Evolutionary conservation across 2,329 filamentous ascomycete genomes (phyloP).

Genomic region (Bipolaris sorokiniana): DNA sequence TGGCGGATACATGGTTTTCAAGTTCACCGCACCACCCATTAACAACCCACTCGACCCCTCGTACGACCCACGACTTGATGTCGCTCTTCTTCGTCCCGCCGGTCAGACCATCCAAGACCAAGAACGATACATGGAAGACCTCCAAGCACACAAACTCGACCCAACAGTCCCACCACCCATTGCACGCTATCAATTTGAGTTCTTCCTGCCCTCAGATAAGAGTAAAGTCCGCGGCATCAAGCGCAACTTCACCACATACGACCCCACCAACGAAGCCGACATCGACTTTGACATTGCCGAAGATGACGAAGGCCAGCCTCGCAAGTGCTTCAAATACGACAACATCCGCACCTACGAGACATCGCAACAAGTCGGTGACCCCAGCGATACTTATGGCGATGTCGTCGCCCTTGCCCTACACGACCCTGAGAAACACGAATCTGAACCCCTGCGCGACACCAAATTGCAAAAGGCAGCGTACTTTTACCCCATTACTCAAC

Average conservation of each 20-base stretch:
- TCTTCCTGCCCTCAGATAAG: conserved; percentile 61
- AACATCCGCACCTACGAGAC: conserved; percentile 67
- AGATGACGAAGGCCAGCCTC: conserved; percentile 53
- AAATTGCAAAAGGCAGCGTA: conserved; percentile 62
- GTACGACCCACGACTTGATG: conserved; percentile 66
- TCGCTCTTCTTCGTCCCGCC: conserved; percentile 62
- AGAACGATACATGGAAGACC: conserved; percentile 57
- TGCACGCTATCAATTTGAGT: conserved; percentile 64
- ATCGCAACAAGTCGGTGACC: conserved; percentile 58
- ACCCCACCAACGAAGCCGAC: conserved; percentile 57
- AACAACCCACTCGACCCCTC: conserved; percentile 52
- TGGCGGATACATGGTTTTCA: conserved; percentile 65
- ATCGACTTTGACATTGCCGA: conserved; percentile 42
- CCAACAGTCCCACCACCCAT: conserved; percentile 59
- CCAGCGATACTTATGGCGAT: conserved; percentile 61
- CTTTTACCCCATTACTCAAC: conserved; percentile 66
- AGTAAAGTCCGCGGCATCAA: conserved; percentile 59
- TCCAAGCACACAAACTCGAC: conserved; percentile 51
- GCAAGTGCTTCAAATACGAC: conserved; percentile 63
- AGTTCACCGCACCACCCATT: conserved; percentile 66
- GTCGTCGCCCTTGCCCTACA: conserved; percentile 64
- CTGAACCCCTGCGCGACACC: conserved; percentile 44
- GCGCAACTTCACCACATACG: conserved; percentile 60
- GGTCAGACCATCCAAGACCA: conserved; percentile 60
- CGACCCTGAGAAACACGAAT: conserved; percentile 54